Base-by-base conservation (phyloP, 495 filamentous ascomycete species). In the Bacidia gigantensis region DNA sequence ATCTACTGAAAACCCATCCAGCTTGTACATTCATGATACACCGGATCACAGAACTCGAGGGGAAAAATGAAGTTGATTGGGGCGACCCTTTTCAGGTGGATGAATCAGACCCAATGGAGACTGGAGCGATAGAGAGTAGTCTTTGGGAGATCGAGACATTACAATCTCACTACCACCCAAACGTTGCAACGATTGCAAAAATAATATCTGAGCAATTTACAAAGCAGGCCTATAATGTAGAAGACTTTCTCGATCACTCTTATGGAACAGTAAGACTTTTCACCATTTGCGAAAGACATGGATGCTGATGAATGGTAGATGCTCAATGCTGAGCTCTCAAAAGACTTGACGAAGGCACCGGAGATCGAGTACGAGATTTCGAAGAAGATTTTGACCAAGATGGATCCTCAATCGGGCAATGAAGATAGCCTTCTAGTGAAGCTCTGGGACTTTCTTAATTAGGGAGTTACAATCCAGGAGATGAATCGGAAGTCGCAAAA, bases 161-260 rank as follows among this genome's bases (percentile, higher is more conserved):
- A 45, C 87, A 92, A 67, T 80, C 79, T 2, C 93, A 99, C 68
- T 97, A 92, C 68, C 93, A 99, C 64, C 93, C 93, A 32, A 97
- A 95, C 62, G 89, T 99, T 32, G 89, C 90, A 1, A 89, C 89
- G 3, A 82, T 97, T 53, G 86, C 87, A 23, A 89, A 85, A 66
- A 94, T 99, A 52, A 81, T 99, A 52, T 85, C 85, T 22, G 87
- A 99, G 71, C 92, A 96, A 67, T 99, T 97, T 66, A 97, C 89
- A 2, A 99, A 97, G 71, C 83, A 88, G 64, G 71, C 79, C 11
- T 99, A 96, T 66, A 86, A 83, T 56, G 60, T 95, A 17, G 93
- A 99, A 60, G 93, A 99, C 60, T 99, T 99, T 67, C 68, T 97
- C 49, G 93, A 97, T 63, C 88, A 96, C 67, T 89, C 85, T 3